phyloP scores from a whole-genome alignment of 108 stramenopile genomes.

The Cyclotella baltica region DNA sequence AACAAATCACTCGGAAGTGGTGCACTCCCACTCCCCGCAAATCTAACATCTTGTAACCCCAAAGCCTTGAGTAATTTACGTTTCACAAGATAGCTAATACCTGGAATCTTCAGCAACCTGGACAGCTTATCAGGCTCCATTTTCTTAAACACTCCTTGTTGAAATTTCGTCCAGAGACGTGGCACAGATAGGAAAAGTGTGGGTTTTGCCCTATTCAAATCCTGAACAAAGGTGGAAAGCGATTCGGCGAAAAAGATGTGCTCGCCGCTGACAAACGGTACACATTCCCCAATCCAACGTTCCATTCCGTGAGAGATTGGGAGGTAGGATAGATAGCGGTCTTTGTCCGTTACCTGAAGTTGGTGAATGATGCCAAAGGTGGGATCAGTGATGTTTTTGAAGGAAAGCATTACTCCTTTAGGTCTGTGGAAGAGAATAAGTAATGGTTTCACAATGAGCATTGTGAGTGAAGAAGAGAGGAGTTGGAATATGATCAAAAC shows the following conservation, averaged over 20 bases:
- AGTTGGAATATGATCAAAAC: too few relatives aligned
- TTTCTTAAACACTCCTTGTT: slow-evolving; percentile 76
- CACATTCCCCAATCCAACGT: slow-evolving; percentile 80
- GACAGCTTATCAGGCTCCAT: slow-evolving; percentile 69
- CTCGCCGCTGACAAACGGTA: slow-evolving; percentile 60
- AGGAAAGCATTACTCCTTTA: slow-evolving; percentile 84
- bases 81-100: slow-evolving; percentile 66
- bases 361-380: slow-evolving; percentile 58
- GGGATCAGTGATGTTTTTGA: slow-evolving; percentile 64
- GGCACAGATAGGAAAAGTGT: slow-evolving; percentile 81
- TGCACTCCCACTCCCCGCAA: slow-evolving; percentile 78
- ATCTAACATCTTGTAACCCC: slow-evolving; percentile 69
- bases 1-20: slow-evolving; percentile 70
- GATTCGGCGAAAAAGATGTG: slow-evolving; percentile 74
- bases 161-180: slow-evolving; percentile 86
- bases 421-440: too few relatives aligned
- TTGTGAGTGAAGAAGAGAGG: too few relatives aligned
- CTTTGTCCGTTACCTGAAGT: slow-evolving; percentile 60
- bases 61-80: slow-evolving; percentile 78
- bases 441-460: too few relatives aligned
- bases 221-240: slow-evolving; percentile 69
- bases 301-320: slow-evolving; percentile 84
- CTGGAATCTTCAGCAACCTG: slow-evolving; percentile 66
- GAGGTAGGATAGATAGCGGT: slow-evolving; percentile 80
- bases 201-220: slow-evolving; percentile 75